phyloP scores from a whole-genome alignment of 495 filamentous ascomycete genomes.

The Xylaria venustula region DNA sequence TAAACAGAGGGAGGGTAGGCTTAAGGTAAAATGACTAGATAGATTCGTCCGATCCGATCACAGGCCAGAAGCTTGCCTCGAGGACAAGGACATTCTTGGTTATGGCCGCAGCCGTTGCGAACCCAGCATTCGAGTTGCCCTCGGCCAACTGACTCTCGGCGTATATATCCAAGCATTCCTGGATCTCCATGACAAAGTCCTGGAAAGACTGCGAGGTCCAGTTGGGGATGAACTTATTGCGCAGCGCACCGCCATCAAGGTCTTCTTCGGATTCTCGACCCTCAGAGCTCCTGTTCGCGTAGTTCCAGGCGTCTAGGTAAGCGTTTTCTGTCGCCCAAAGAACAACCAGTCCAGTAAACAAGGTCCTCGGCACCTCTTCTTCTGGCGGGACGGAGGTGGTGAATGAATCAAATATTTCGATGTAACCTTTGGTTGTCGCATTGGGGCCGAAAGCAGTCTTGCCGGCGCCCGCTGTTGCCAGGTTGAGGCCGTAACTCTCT shows the following conservation, averaged over 20 bases:
- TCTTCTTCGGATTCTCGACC: conserved; percentile 30
- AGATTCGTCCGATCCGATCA: not conserved
- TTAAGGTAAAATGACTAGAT: not conserved
- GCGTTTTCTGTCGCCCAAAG: conserved; percentile 73
- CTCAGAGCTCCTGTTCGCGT: conserved; percentile 36
- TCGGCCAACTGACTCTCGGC: conserved; percentile 13
- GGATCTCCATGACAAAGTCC: conserved; percentile 56
- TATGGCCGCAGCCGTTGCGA: conserved; percentile 42
- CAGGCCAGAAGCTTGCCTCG: conserved; percentile 54
- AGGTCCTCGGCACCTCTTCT: conserved; percentile 24
- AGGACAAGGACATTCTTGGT: conserved; percentile 55
- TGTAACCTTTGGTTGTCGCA: conserved; percentile 28
- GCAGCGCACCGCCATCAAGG: conserved; percentile 60
- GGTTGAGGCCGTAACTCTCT: conserved; percentile 56
- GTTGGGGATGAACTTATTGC: conserved; percentile 63
- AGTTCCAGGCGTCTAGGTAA: conserved; percentile 60
- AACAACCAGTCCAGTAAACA: conserved; percentile 64
- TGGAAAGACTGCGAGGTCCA: conserved; percentile 62
- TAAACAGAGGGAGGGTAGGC: not conserved
- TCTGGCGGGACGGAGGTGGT: conserved; percentile 11
- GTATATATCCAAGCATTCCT: conserved; percentile 37
- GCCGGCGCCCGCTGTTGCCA: conserved; percentile 41
- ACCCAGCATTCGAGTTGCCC: conserved; percentile 30
- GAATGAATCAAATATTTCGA: conserved; percentile 35
- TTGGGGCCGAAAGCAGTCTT: conserved; percentile 28